A percentile compares a stretch with the other conserved stretches of the same genome.
Conservation (phyloP, 2,329 filamentous ascomycete genomes). For the Nigrospora sphaerica region DNA sequence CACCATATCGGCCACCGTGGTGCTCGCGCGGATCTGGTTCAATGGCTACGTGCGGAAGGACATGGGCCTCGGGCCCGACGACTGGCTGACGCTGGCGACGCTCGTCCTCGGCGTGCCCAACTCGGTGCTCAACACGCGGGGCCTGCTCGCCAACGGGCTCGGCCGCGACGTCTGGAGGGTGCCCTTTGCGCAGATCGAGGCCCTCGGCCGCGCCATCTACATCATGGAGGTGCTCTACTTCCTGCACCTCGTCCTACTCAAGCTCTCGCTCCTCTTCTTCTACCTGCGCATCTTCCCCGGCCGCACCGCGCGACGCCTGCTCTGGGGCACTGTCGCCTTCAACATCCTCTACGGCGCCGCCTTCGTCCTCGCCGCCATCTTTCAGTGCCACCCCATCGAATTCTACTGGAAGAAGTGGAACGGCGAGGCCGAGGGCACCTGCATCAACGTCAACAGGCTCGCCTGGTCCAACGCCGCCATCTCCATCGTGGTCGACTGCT, state of each 20-base stretch:
- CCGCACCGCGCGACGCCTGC: conserved; percentile 4
- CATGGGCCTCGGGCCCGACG: not conserved
- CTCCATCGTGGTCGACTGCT: conserved; percentile 11
- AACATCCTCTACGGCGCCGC: conserved; percentile 8
- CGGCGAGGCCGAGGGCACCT: conserved; percentile 8
- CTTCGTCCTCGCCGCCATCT: conserved; percentile 9
- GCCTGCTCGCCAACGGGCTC: not conserved
- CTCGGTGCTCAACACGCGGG: not conserved
- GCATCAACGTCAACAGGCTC: conserved; percentile 11
- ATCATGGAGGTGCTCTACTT: conserved; percentile 1
- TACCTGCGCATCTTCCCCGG: conserved; percentile 15
- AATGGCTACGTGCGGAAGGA: too few relatives aligned
- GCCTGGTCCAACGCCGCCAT: conserved; percentile 10
- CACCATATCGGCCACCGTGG: too few relatives aligned
- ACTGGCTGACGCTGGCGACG: not conserved
- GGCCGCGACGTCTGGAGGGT: not conserved
- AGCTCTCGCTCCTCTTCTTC: conserved; percentile 17
- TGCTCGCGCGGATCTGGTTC: too few relatives aligned
- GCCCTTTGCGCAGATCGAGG: not conserved
- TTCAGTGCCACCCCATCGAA: conserved; percentile 11
- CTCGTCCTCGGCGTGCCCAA: not conserved
- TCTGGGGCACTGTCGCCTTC: conserved; percentile 10
- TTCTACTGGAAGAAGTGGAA: conserved; percentile 14
- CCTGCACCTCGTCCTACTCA: conserved; percentile 6
- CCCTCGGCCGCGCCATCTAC: not conserved